Base-by-base conservation (phyloP, 2,329 filamentous ascomycete species). In the Trichoderma sp. region DNA sequence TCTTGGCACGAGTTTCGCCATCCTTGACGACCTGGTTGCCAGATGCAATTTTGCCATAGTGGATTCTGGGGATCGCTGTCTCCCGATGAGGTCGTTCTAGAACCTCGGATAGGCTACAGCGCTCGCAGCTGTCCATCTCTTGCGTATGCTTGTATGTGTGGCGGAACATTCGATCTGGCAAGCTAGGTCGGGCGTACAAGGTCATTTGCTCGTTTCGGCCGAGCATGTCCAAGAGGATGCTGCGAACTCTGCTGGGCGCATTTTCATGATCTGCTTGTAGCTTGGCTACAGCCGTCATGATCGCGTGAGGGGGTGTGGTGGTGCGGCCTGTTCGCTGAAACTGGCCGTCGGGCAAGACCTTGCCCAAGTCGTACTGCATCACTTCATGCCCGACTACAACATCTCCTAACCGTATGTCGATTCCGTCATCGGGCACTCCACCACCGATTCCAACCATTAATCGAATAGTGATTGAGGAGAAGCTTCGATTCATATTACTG, bases 401-500 rank as follows among this genome's bases (percentile, higher is more conserved):
- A 59, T 74, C 72, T 4, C 73, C 71, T 4, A 74, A 71, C 8
- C 70, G 69, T 18, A 74, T 55, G 28, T 43, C 34, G 13, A 49
- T n/a, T 71, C 72, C 21, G 73, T 71, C 68, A 73, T 72, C 26
- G 73, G 51, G 4, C 67, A 46, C 21, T 70, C 65, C 59, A 16
- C 59, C 59, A 18, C 59, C 59, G 7, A 61, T 61, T 32, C 59
- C 59, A 51, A 61, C 59, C 59, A 61, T 61, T 18, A 61, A 34
- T 61, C 59, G 39, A 61, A 30, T 46, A 2, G 67, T 39, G 14
- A 74, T 70, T 4, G 76, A 76, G 0, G 75, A 71, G 67, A 81
- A 81, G 30, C 66, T 76, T 21, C 69, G 61, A 24, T 74, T 49
- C 74, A 81, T 77, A 46, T 78, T 71, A 59, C 58, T 71, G 11